A percentile compares a stretch with the other conserved stretches of the same genome.
Evolutionary conservation across 306 rosid species (phyloP).

Genomic region (Vigna trinervia): DNA sequence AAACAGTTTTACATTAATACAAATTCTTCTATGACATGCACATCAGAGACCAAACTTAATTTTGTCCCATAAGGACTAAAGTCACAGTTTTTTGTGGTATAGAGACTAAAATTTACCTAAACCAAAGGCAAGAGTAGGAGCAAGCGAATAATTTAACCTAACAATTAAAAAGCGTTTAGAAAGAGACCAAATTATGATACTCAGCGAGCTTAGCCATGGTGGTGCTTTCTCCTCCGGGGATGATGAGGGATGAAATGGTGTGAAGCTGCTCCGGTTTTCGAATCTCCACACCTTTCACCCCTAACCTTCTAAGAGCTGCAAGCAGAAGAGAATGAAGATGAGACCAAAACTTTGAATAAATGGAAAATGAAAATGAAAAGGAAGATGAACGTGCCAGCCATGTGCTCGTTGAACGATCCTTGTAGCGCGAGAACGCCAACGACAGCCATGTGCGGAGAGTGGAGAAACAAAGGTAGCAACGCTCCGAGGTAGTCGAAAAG

Average conservation of each 20-base stretch:
- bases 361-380: background rate
- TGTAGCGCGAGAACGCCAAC: slow-evolving; percentile 97
- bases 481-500: background rate
- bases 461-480: background rate
- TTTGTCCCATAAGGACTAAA: too few species aligned
- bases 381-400: slow-evolving; percentile 60
- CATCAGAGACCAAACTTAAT: background rate
- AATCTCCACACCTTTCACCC: slow-evolving; percentile 86
- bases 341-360: background rate
- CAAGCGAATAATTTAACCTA: background rate
- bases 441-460: slow-evolving; percentile 56
- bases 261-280: slow-evolving; percentile 91
- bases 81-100: too few species aligned
- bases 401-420: slow-evolving; percentile 96
- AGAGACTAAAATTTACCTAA: too few species aligned
- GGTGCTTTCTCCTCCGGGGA: slow-evolving; percentile 99
- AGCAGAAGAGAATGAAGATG: background rate
- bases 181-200: slow-evolving; percentile 75
- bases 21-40: background rate
- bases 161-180: background rate
- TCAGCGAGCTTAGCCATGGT: slow-evolving; percentile 97
- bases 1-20: background rate
- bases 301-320: slow-evolving; percentile 80
- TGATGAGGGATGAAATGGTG: slow-evolving; percentile 72
- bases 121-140: background rate